Conservation (phyloP, 345 rosid species). For the Gossypium turneri region DNA sequence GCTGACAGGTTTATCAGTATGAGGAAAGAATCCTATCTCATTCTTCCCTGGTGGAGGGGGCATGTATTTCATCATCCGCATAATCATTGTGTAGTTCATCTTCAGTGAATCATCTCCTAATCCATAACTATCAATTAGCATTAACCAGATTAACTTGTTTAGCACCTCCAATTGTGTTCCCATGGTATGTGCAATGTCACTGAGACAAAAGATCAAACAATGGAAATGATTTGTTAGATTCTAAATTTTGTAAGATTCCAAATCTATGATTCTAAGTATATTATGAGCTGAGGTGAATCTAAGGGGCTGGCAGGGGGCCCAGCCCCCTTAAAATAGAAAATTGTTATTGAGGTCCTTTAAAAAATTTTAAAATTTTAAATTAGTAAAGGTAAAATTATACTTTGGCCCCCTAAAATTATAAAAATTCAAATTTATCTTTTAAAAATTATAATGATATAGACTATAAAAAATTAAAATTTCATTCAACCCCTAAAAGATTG, state of each 20-base stretch:
- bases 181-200: not conserved
- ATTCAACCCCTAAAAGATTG: too few relatives aligned
- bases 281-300: too few relatives aligned
- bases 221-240: not conserved
- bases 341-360: too few relatives aligned
- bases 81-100: not conserved
- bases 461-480: too few relatives aligned
- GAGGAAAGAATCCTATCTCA: not conserved
- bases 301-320: too few relatives aligned
- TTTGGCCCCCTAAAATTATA: too few relatives aligned
- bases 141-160: not conserved
- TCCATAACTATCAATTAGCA: conserved; percentile 20
- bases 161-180: conserved; percentile 17
- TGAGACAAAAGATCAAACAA: not conserved
- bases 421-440: too few relatives aligned
- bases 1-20: not conserved
- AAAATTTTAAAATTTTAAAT: too few relatives aligned
- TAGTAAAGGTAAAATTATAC: too few relatives aligned
- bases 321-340: fast-evolving
- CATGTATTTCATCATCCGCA: conserved; percentile 18
- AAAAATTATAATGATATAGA: too few relatives aligned
- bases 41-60: not conserved
- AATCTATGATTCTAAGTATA: too few relatives aligned
- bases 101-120: not conserved
- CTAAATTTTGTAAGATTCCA: too few relatives aligned